Percentiles rank a stretch among this genome's conserved stretches.
phyloP scores from a whole-genome alignment of 2,329 filamentous ascomycete genomes.

The Fusarium acutatum region DNA sequence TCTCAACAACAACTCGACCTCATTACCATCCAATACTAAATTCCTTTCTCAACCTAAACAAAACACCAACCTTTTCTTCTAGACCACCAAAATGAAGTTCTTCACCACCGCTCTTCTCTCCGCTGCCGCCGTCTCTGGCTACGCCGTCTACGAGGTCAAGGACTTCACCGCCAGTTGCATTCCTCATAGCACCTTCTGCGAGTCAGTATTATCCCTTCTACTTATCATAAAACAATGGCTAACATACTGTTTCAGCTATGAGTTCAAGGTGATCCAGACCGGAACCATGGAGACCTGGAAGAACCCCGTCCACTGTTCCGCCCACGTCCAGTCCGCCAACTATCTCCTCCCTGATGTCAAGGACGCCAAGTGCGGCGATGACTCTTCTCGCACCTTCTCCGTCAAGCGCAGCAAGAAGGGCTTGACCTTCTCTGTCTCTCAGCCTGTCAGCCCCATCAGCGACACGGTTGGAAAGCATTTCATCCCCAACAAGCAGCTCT shows the following conservation, averaged over 20 bases:
- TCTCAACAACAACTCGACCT: neutral
- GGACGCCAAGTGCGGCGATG: slow-evolving; percentile 41
- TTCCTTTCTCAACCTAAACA: neutral
- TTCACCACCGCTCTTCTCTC: slow-evolving; percentile 16
- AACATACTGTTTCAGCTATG: neutral
- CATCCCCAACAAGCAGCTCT: slow-evolving; percentile 31
- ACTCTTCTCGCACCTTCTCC: slow-evolving; percentile 44
- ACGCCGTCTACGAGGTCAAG: slow-evolving; percentile 4
- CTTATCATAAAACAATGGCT: neutral
- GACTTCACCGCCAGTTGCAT: slow-evolving; percentile 22
- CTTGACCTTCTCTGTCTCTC: slow-evolving; percentile 39
- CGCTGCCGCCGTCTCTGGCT: slow-evolving; percentile 5
- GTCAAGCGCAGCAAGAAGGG: slow-evolving; percentile 36
- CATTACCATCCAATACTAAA: neutral
- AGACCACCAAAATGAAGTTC: slow-evolving; percentile 31
- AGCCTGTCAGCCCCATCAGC: slow-evolving; percentile 40
- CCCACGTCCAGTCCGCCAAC: slow-evolving; percentile 28
- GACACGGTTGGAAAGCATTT: slow-evolving; percentile 40
- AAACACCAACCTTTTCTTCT: neutral
- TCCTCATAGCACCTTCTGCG: slow-evolving; percentile 18
- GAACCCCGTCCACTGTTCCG: slow-evolving; percentile 34
- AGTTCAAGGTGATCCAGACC: slow-evolving; percentile 24
- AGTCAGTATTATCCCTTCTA: neutral
- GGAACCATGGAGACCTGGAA: slow-evolving; percentile 39
- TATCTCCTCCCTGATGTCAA: slow-evolving; percentile 44